Evolutionary conservation across 2,329 filamentous ascomycete species (phyloP).

Genomic region (Phoma sp.): DNA sequence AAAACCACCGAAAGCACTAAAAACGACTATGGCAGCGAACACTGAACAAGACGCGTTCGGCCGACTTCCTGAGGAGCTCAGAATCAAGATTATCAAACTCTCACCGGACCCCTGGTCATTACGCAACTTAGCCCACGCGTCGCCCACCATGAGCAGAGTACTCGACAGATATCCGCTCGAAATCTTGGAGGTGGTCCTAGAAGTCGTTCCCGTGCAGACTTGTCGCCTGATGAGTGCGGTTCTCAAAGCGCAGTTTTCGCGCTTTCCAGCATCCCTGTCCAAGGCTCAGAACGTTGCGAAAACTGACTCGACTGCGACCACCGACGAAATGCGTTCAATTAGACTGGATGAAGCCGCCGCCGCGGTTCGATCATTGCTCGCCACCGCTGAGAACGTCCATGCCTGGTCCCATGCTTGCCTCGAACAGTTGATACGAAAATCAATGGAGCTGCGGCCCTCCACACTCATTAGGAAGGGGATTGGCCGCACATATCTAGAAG

Average conservation of each 20-base stretch:
- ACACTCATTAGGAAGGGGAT: conserved; percentile 4
- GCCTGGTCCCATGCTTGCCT: conserved; percentile 15
- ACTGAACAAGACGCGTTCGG: conserved; percentile 9
- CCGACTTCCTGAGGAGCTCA: conserved; percentile 14
- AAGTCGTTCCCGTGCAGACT: conserved; percentile 1
- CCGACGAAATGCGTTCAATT: not conserved
- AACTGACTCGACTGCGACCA: not conserved
- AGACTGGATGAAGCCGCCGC: conserved; percentile 4
- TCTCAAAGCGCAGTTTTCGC: not conserved
- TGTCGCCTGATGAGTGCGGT: not conserved
- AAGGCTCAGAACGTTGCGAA: not conserved
- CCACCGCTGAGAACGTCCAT: conserved; percentile 9
- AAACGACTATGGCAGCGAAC: conserved; percentile 2
- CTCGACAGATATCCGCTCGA: conserved; percentile 18
- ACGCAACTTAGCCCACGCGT: conserved; percentile 10
- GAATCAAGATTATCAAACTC: conserved; percentile 11
- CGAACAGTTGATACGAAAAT: conserved; percentile 16
- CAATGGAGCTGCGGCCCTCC: conserved; percentile 8
- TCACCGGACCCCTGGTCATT: conserved; percentile 11
- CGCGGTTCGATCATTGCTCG: conserved; percentile 7
- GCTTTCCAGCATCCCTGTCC: conserved; percentile 3
- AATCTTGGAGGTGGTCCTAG: conserved; percentile 12
- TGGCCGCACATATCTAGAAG: not conserved
- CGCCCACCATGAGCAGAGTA: conserved; percentile 9
- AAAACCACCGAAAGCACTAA: not conserved